Evolutionary conservation across 495 filamentous ascomycete genomes (phyloP), one percentile per base, ranked within the genome.

Genomic region (Xylaria cubensis): DNA sequence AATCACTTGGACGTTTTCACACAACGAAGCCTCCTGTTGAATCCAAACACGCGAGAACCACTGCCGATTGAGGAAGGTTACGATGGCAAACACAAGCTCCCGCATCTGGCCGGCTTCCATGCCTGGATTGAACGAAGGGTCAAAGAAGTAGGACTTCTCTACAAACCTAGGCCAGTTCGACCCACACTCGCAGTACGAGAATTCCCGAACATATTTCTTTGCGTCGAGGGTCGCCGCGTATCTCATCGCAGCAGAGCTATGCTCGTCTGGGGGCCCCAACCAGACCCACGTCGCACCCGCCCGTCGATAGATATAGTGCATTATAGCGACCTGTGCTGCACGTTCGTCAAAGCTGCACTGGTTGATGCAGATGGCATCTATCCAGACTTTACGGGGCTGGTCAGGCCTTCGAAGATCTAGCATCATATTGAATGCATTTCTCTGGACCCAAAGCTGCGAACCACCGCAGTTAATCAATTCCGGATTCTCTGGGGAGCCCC

Each of bases 21-120:
- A 67, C 19, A 77, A 72, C 17, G 75, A 71, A 9, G 74, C 74
- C 62, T 77, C 75, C 51, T 77, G 75, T 50, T 77, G 72, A 21
- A 77, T 70, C 75, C 75, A 77, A 0, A 77, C 72, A 9, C 75
- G 71, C 41, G 69, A 75, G 41, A 75, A 77, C 73, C 73, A 75
- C 26, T 66, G 73, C 12, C 73, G 70, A 21, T 75, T 75, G 36
- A 75, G 58, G 36, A 75, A 75, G 9, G 44, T 51, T 9, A 75
- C 70, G 26, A 75, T 64, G 10, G 70, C 70, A 41, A 72, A 19
- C 1, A 58, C 73, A 3, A 72, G 65, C 15, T 53, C n/a, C 55
- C 26, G 44, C 10, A 64, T 29, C 17, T 44, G 48, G 21, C 10
- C n/a, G 24, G 61, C 48, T 3, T 72, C 70, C 21, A 51, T 13